Evolutionary conservation across 208 protist species (phyloP).

Genomic region (Crithidia acanthocephali): DNA sequence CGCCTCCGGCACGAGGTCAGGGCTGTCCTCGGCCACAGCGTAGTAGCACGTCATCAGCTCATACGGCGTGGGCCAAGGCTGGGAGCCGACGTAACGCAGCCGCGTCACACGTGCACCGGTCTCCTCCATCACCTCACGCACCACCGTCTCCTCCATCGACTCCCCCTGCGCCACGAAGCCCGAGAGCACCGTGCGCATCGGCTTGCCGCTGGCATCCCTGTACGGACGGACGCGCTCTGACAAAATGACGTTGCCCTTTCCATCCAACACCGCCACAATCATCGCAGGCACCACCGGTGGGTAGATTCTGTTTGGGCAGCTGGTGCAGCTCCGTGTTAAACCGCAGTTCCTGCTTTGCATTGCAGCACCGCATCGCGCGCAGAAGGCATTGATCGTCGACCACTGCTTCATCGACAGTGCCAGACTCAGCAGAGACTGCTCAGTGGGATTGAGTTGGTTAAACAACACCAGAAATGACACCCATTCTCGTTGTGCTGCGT

Average conservation of each 20-base stretch:
- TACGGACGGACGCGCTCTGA: constrained; percentile 20
- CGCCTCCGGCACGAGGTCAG: constrained; percentile 28
- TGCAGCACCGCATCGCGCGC: constrained; percentile 38
- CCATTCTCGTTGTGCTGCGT: constrained; percentile 16
- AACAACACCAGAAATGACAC: constrained; percentile 21
- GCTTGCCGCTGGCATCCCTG: not conserved
- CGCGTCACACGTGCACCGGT: constrained; percentile 39
- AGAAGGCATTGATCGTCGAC: constrained; percentile 34
- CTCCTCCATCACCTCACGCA: constrained; percentile 64
- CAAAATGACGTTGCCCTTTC: constrained; percentile 50
- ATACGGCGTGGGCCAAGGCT: constrained; percentile 54
- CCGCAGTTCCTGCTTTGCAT: constrained; percentile 26
- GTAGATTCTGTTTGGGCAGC: too few species aligned
- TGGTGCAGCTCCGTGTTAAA: constrained; percentile 27
- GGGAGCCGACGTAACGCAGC: constrained; percentile 58
- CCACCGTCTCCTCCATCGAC: constrained; percentile 58
- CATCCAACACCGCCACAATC: constrained; percentile 62
- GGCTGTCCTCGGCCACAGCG: constrained; percentile 45
- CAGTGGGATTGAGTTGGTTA: constrained; percentile 5
- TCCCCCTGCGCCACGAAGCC: constrained; percentile 60
- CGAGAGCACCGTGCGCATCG: constrained; percentile 34
- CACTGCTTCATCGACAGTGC: constrained; percentile 48
- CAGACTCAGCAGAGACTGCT: constrained; percentile 36
- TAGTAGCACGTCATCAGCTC: constrained; percentile 67
- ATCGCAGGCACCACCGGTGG: constrained; percentile 46